Conservation (phyloP, 129 eudicot genomes). For the Helianthus tuberosus region DNA sequence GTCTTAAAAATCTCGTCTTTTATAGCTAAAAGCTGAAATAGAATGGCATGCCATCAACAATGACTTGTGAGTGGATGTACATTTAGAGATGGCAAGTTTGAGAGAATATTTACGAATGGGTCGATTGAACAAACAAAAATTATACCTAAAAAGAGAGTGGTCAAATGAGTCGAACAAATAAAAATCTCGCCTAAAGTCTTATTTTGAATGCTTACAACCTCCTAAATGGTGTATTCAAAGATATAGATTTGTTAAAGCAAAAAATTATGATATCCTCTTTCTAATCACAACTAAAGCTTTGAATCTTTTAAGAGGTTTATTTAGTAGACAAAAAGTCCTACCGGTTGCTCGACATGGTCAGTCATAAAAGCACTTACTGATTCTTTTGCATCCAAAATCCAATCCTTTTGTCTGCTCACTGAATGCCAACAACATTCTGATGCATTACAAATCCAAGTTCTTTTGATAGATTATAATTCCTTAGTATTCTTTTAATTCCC, state of each 20-base stretch:
- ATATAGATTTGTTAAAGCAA: neutral
- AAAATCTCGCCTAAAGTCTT: neutral
- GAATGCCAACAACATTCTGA: no score
- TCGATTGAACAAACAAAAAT: neutral
- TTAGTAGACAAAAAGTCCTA: slow-evolving; percentile 35
- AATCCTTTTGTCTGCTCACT: no score
- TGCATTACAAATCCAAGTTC: no score
- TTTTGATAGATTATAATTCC: no score
- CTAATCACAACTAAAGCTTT: neutral
- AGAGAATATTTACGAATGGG: neutral
- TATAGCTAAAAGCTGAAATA: slow-evolving; percentile 69
- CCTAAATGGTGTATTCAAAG: neutral
- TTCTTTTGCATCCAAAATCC: slow-evolving; percentile 87
- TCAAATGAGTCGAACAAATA: neutral
- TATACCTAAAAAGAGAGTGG: neutral
- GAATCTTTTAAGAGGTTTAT: neutral
- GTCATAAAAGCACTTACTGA: slow-evolving; percentile 70
- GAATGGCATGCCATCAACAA: slow-evolving; percentile 22
- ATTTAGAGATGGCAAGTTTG: neutral
- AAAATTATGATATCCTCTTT: neutral
- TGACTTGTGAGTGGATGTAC: slow-evolving; percentile 1
- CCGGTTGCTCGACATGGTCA: slow-evolving; percentile 98
- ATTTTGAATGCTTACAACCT: slow-evolving; percentile 8
- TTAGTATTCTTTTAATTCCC: no score
- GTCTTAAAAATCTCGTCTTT: slow-evolving; percentile 97